Evolutionary conservation across 1,284 basidiomycete genomes (phyloP), one percentile per base, ranked within the genome.

Genomic region (Tausonia pullulans): DNA sequence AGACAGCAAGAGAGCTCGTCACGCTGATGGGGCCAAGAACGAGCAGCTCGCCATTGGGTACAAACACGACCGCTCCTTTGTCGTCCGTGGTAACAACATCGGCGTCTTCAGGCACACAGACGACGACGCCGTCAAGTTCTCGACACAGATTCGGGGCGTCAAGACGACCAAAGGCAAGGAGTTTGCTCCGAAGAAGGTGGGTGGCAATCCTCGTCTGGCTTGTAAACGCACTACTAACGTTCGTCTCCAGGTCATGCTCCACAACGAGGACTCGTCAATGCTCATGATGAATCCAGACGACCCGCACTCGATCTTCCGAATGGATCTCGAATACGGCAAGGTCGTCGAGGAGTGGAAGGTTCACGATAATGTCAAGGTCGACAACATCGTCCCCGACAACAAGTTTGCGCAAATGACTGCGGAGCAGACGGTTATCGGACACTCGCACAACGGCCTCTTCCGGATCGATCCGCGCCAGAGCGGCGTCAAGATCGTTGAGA

Each of bases 311-410:
- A 78, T 99, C 49, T 98, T 86, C 79, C 86, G 82, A 69, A 86
- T 98, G 83, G 96, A 98, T 76, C 84, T 98, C 68, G 91, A 95
- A 76, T 87, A 87, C 55, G 96, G 93, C 59, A 96, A 98, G 78
- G 87, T 99, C 52, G 92, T 98, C 7, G 96, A 99, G 73, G 95
- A 98, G 75, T 98, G 93, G 94, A 95, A 94, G 74, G 86, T 98
- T 14, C 87, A 94, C 72, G 92, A 97, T 59, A 82, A 88, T 71
- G 81, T 98, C 65, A 80, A 82, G 13, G 89, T 98, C 66, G 82
- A 87, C 73, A 87, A 95, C 73, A 90, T 98, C 72, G 84, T 95
- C 0, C 94, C 96, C 4, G 87, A 91, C 71, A 87, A 83, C 77
- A 99, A 99, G 78, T 97, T 91, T 72, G 93, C 96, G 3, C 93